Evolutionary conservation across 1,284 basidiomycete genomes (phyloP), one percentile per base, ranked within the genome.

Genomic region (Singerocomus inundabilis): DNA sequence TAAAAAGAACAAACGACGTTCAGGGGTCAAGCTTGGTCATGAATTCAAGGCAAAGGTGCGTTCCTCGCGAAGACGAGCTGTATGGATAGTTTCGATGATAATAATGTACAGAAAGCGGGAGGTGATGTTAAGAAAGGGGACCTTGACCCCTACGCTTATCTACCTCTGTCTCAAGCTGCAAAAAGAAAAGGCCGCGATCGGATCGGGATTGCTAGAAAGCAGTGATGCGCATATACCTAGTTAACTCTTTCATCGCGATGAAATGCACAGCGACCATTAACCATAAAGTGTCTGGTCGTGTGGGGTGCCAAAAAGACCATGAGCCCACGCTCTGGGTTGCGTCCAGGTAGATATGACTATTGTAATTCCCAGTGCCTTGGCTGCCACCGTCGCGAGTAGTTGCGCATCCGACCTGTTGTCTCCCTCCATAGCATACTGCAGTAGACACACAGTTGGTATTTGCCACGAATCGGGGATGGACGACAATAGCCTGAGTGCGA

Each of bases 91-190:
- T 41, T 54, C 24, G 42, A 30, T 21, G 16, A 12, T 7, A 28
- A 28, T 31, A 12, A 13, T 39, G 35, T 42, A 49, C 69, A 96
- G 93, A 89, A 85, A 73, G 95, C 93, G 26, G 90, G 90, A 34
- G 94, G 95, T 31, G 95, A 97, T 68, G 78, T 98, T 67, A 96
- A 92, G 71, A 90, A 84, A 66, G 80, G 83, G 24, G 87, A 88
- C 33, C 72, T 91, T 44, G 93, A 95, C 63, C 97, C 97, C 2
- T 99, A 93, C 69, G 93, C 93, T 16, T 99, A 98, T 68, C 70
- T 98, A 36, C 75, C 91, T 10, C 73, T 96, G 46, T 81, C 84
- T 21, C 88, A 93, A 66, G 89, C 89, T 31, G 81, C 89, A n/a
- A 89, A 87, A 69, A 82, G 80, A 65, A 76, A 72, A 46, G 71